Evolutionary conservation across 306 rosid species (phyloP).

Genomic region (Datisca glomerata): DNA sequence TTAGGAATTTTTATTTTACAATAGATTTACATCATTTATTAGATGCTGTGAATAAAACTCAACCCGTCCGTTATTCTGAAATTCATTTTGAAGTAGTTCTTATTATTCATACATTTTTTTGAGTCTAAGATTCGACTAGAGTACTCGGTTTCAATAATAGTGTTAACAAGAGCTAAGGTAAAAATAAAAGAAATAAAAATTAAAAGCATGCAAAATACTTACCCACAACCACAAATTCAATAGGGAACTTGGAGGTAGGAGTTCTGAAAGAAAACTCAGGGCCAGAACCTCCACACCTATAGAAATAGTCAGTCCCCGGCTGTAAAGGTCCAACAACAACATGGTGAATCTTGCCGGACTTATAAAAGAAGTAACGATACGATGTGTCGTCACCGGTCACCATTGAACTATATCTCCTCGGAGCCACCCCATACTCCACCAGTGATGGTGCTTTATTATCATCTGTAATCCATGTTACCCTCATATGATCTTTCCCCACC

Average conservation of each 20-base stretch:
- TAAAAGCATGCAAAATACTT: too few relatives aligned
- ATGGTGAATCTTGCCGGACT: slow-evolving; percentile 87
- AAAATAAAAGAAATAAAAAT: too few relatives aligned
- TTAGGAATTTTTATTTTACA: too few relatives aligned
- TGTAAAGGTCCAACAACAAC: slow-evolving; percentile 79
- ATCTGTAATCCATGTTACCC: slow-evolving; percentile 65
- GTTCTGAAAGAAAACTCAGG: slow-evolving; percentile 68
- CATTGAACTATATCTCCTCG: slow-evolving; percentile 38
- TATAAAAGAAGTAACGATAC: slow-evolving; percentile 51
- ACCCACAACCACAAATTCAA: slow-evolving; percentile 77
- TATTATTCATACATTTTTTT: too few relatives aligned
- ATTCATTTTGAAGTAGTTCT: too few relatives aligned
- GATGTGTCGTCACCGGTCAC: slow-evolving; percentile 73
- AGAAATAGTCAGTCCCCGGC: slow-evolving; percentile 49
- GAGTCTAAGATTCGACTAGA: too few relatives aligned
- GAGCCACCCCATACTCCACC: slow-evolving; percentile 67
- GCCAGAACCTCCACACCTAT: slow-evolving; percentile 74
- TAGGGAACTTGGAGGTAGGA: slow-evolving; percentile 75
- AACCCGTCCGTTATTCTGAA: too few relatives aligned
- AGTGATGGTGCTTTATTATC: slow-evolving; percentile 52
- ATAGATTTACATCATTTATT: too few relatives aligned
- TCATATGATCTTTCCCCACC: slow-evolving; percentile 74
- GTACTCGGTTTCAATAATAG: too few relatives aligned
- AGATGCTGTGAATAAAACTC: too few relatives aligned
- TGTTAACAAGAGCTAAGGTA: too few relatives aligned